Percentiles rank a stretch among this genome's conserved stretches.
Evolutionary conservation across 768 basidiomycete species (phyloP).

Genomic region (Leccinum subtestaceum): DNA sequence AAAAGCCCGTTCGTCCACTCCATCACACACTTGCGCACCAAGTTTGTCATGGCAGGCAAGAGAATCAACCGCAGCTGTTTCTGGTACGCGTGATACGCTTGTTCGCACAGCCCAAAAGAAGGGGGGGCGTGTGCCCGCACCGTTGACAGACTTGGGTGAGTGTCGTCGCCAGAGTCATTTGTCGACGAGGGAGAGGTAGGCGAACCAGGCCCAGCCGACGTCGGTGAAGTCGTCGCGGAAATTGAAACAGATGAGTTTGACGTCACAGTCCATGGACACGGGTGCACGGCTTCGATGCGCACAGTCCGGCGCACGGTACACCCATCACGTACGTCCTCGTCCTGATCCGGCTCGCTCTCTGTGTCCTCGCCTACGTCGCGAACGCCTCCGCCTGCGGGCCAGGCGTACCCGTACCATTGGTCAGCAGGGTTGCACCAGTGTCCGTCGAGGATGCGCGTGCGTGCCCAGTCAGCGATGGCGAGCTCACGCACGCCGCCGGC

Average conservation of each 20-base stretch:
- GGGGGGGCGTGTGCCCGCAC: constrained; percentile 56
- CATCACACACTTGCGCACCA: constrained; percentile 63
- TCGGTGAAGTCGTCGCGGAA: constrained; percentile 12
- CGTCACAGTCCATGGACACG: constrained; percentile 59
- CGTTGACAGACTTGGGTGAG: constrained; percentile 50
- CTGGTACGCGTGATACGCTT: constrained; percentile 55
- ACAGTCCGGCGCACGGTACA: constrained; percentile 17
- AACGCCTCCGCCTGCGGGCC: constrained; percentile 38
- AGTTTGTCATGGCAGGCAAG: constrained; percentile 62
- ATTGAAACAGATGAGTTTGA: constrained; percentile 9
- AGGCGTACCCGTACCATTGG: constrained; percentile 52
- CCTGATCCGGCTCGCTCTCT: constrained; percentile 28
- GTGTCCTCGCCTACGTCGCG: constrained; percentile 25
- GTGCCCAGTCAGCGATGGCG: constrained; percentile 70
- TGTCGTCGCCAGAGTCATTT: constrained; percentile 18
- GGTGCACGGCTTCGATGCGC: constrained; percentile 37
- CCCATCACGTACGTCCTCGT: constrained; percentile 20
- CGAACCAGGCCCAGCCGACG: constrained; percentile 27
- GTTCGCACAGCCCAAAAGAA: constrained; percentile 60
- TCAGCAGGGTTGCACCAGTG: constrained; percentile 76
- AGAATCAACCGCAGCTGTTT: constrained; percentile 60
- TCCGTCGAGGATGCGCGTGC: constrained; percentile 69
- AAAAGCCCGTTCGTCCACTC: constrained; percentile 49
- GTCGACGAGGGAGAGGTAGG: constrained; percentile 20
- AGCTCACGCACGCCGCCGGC: constrained; percentile 46